Evolutionary conservation across 2,329 filamentous ascomycete genomes (phyloP), one percentile per base, ranked within the genome.

Genomic region (Ophiostoma novo-ulmi): DNA sequence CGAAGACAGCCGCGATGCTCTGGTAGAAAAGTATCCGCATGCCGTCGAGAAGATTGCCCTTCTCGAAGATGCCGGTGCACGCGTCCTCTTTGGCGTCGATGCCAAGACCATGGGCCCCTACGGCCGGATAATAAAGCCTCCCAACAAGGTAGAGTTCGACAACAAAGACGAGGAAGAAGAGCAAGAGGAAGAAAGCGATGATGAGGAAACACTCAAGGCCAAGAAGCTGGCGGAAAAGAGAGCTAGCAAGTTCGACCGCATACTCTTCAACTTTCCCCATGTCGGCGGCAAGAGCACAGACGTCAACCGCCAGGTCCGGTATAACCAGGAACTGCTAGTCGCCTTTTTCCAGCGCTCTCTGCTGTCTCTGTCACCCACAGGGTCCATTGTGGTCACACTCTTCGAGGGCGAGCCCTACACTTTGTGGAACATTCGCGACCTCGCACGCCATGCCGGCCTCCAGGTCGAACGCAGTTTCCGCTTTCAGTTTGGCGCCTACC

Each of bases 181-280:
- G 20, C 38, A 65, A 2, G 35, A 70, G 63, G 71, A 39, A 73
- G 78, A 77, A 14, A 31, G 35, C 75, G 38, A 41, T 74, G 70
- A 69, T 67, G 38, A 63, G 11, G 67, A 65, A 20, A 38, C 17
- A 14, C 3, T 8, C 35, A 63, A 36, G 13, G 31, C 61, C 31
- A 14, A 17, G 8, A 39, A 26, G 13, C 38, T 20, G 14, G 35
- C 52, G 2, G 35, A 35, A 38, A 63, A 58, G 52, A 26, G 17
- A 35, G 41, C 31, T 39, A 48, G 76, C 3, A 79, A 82, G 4
- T 94, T 91, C 84, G 89, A 97, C 79, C 86, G 88, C 71, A 89
- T 98, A 73, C 84, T 94, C 74, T 99, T 98, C 87, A 97, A 97
- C 83, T 99, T 99, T 80, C 95, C 95, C 48, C 95, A 99, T 81